Percentiles rank a stretch among this genome's conserved stretches.
Evolutionary conservation across 768 basidiomycete genomes (phyloP).

Genomic region (Calocera cornea): DNA sequence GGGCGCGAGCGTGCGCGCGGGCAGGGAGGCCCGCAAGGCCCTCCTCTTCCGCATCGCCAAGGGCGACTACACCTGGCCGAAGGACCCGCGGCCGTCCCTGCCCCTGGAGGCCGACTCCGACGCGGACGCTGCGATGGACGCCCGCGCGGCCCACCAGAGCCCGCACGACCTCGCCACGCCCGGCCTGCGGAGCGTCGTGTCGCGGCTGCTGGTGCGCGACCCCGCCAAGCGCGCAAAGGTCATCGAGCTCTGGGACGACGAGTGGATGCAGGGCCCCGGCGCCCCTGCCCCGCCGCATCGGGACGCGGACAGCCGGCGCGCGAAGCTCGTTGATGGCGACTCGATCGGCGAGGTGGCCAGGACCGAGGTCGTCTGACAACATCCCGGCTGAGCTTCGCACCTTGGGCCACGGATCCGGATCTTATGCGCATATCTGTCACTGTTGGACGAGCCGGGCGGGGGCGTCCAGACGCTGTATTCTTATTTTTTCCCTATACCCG

Average conservation of each 20-base stretch:
- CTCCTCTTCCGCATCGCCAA: conserved; percentile 63
- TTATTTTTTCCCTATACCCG: background rate
- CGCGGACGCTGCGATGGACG: background rate
- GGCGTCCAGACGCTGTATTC: background rate
- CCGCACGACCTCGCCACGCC: conserved; percentile 21
- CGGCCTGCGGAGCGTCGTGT: conserved; percentile 44
- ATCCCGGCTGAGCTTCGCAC: too few species aligned
- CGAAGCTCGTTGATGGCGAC: background rate
- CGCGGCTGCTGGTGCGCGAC: conserved; percentile 53
- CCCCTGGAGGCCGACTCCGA: background rate
- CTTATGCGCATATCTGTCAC: background rate
- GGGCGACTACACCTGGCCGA: conserved; percentile 66
- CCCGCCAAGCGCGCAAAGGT: conserved; percentile 49
- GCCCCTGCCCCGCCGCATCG: conserved; percentile 19
- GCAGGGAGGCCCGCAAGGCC: conserved; percentile 29
- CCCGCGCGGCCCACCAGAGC: background rate
- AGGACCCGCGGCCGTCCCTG: conserved; percentile 17
- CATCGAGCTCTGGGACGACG: conserved; percentile 44
- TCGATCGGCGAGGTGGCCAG: background rate
- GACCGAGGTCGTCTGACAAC: background rate
- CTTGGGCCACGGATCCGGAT: too few species aligned
- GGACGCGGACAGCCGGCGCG: background rate
- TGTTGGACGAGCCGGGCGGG: background rate
- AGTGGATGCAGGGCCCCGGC: conserved; percentile 34
- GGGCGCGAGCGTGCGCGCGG: conserved; percentile 11